Base-by-base conservation (phyloP, 2,329 filamentous ascomycete genomes). In the Didymella exigua region DNA sequence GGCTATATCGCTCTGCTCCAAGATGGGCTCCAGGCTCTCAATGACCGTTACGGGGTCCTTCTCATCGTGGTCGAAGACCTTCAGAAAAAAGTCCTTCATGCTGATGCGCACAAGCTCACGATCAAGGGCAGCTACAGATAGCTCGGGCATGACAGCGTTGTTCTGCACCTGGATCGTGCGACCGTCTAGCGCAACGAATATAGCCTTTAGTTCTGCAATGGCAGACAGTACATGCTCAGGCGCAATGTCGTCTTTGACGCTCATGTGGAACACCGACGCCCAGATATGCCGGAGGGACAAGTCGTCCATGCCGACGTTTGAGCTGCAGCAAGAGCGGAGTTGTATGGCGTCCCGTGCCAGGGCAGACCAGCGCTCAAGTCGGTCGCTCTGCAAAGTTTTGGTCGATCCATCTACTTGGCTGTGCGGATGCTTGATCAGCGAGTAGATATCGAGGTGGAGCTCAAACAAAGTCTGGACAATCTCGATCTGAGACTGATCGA, bases 1-100 rank as follows among this genome's bases (percentile, higher is more conserved):
- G 8, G 24, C 10, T 7, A 60, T 41, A 13, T 60, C 56, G 3
- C 54, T 24, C 5, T 89, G 87, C 59, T 97, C 93, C 5, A 99
- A 80, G 9, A 99, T 89, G 4, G 95, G 95, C 68, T 99, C 95
- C 30, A 99, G 79, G 24, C 88, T 95, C 68, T 97, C 92, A 54
- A 99, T 97, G 18, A 97, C 86, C 5, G 88, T 84, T 11, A 93
- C 84, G 0, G 93, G 90, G 63, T 97, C 88, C 41, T 88, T 86
- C 54, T 88, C 84, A 53, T 95, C 89, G 31, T 92, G 87, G 56
- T 90, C 89, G 71, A 98, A 98, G 0, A 99, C 84, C 31, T 88
- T 90, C 45, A 92, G 82, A 75, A 99, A 98, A 73, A 98, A 98
- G 69, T 97, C 93, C 85, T 96, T 95, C 0, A 93, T 98, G 13